Conservation (phyloP, 1,284 basidiomycete genomes). For the Sporisorium iseilematis-ciliati region DNA sequence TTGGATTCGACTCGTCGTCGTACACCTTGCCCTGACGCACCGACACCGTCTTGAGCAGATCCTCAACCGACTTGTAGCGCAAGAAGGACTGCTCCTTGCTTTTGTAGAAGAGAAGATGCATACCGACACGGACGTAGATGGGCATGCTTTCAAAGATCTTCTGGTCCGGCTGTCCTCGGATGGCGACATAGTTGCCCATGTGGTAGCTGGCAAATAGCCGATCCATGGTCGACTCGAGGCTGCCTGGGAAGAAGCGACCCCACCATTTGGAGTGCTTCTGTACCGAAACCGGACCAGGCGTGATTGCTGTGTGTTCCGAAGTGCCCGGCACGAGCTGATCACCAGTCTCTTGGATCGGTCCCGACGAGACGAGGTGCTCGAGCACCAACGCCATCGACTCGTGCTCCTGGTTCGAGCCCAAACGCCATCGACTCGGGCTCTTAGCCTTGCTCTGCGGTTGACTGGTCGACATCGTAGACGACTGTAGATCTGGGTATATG, state of each 20-base stretch:
- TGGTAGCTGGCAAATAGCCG: slow-evolving; percentile 53
- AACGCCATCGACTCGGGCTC: slow-evolving; percentile 46
- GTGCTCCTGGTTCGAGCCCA: slow-evolving; percentile 47
- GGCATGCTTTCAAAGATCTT: slow-evolving; percentile 75
- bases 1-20: slow-evolving; percentile 89
- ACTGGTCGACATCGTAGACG: slow-evolving; percentile 7
- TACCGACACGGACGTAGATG: slow-evolving; percentile 92
- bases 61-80: slow-evolving; percentile 91
- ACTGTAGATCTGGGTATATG: not conserved
- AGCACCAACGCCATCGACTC: slow-evolving; percentile 43
- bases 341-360: slow-evolving; percentile 31
- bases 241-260: slow-evolving; percentile 46
- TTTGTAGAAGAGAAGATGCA: slow-evolving; percentile 91
- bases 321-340: slow-evolving; percentile 22
- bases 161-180: slow-evolving; percentile 48
- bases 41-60: slow-evolving; percentile 70
- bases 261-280: slow-evolving; percentile 43
- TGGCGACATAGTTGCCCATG: slow-evolving; percentile 63
- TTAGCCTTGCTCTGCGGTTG: slow-evolving; percentile 5
- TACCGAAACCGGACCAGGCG: slow-evolving; percentile 34
- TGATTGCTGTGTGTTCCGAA: slow-evolving; percentile 40
- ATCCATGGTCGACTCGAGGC: slow-evolving; percentile 43
- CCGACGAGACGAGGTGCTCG: slow-evolving; percentile 46
- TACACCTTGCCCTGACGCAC: slow-evolving; percentile 58
- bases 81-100: slow-evolving; percentile 92